Conservation (phyloP, 371 early-diverging fungal species). For the Syncephalis fuscata region DNA sequence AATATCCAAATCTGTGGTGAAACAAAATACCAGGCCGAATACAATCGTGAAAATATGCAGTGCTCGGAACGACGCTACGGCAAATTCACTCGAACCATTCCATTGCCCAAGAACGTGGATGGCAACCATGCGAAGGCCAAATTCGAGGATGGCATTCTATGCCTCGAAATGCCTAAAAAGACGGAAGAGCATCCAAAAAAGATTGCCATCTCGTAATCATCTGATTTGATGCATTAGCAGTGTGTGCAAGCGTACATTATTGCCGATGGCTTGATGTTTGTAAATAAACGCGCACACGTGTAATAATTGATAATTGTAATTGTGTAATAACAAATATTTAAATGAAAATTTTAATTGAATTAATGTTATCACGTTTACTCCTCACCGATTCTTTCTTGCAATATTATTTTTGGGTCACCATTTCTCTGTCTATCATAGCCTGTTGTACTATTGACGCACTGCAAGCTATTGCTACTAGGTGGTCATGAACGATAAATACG, state of each 20-base stretch:
- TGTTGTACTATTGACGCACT: too few relatives aligned
- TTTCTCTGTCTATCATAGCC: too few relatives aligned
- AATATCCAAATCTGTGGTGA: conserved; percentile 19
- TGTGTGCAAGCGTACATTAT: too few relatives aligned
- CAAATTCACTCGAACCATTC: conserved; percentile 24
- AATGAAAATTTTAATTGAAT: too few relatives aligned
- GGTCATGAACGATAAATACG: conserved; percentile 8
- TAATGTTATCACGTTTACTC: too few relatives aligned
- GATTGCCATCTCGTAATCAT: conserved; percentile 15
- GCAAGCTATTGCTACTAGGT: too few relatives aligned
- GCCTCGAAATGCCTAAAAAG: conserved; percentile 27
- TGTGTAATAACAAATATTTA: too few relatives aligned
- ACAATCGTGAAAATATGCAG: conserved; percentile 16
- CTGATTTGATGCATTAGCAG: conserved; percentile 3
- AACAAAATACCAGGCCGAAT: conserved; percentile 14
- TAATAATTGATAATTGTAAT: too few relatives aligned
- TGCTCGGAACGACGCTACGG: conserved; percentile 31
- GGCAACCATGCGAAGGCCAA: conserved; percentile 25
- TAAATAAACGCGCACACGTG: too few relatives aligned
- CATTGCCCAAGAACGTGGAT: conserved; percentile 26
- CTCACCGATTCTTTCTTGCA: too few relatives aligned
- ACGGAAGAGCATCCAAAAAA: conserved; percentile 9
- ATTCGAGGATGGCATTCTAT: conserved; percentile 34
- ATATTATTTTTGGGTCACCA: too few relatives aligned
- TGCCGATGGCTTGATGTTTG: too few relatives aligned